Evolutionary conservation across 2,329 filamentous ascomycete genomes (phyloP).

Genomic region (Talaromyces sp.): DNA sequence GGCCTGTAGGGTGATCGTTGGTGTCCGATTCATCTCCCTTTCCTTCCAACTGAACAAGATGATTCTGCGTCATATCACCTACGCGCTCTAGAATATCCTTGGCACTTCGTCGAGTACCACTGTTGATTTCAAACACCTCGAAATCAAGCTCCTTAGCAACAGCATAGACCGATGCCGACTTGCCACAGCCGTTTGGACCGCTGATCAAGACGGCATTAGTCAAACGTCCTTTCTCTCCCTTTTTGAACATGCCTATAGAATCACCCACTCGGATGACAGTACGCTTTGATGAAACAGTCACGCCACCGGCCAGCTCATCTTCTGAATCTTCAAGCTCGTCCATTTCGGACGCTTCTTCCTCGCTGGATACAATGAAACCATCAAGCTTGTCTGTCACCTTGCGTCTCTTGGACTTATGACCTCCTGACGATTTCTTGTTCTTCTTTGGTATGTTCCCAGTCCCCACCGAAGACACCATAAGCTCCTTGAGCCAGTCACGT

Average conservation of each 20-base stretch:
- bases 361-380: slow-evolving; percentile 75
- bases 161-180: slow-evolving; percentile 88
- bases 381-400: slow-evolving; percentile 71
- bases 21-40: slow-evolving; percentile 23
- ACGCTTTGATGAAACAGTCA: slow-evolving; percentile 37
- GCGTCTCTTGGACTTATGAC: slow-evolving; percentile 58
- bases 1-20: slow-evolving; percentile 48
- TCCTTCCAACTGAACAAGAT: slow-evolving; percentile 62
- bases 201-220: slow-evolving; percentile 81
- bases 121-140: slow-evolving; percentile 92
- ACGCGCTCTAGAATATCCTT: slow-evolving; percentile 89
- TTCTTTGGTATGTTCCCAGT: slow-evolving; percentile 49
- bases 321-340: slow-evolving; percentile 64
- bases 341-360: slow-evolving; percentile 70
- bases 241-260: slow-evolving; percentile 35
- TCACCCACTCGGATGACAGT: slow-evolving; percentile 47
- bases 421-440: slow-evolving; percentile 25
- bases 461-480: slow-evolving; percentile 75
- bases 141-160: slow-evolving; percentile 89
- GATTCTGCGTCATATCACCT: slow-evolving; percentile 95
- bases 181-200: slow-evolving; percentile 85
- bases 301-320: slow-evolving; percentile 42
- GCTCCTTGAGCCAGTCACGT: slow-evolving; percentile 74
- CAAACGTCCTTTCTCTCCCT: slow-evolving; percentile 52
- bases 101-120: slow-evolving; percentile 77